Evolutionary conservation across 106 monocot genomes (phyloP).

Genomic region (Platanthera guangdongensis): DNA sequence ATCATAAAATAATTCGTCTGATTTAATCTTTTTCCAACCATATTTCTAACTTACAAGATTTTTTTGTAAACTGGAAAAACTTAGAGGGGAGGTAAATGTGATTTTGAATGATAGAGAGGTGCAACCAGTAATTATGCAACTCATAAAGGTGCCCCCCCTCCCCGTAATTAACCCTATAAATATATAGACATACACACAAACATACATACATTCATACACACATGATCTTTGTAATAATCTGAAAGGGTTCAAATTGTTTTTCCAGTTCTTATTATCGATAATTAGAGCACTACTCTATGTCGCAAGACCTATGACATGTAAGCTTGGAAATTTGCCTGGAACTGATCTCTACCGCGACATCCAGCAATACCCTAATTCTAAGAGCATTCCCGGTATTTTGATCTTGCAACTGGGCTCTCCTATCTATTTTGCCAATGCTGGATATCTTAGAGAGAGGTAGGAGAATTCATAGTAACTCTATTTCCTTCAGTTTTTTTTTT

Average conservation of each 20-base stretch:
- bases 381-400: constrained; percentile 29
- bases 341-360: constrained; percentile 39
- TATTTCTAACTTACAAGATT: too few relatives aligned
- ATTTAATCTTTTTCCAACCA: too few relatives aligned
- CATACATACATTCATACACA: too few relatives aligned
- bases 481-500: not conserved
- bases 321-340: constrained; percentile 39
- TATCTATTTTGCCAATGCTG: constrained; percentile 43
- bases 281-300: constrained; percentile 55
- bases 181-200: too few relatives aligned
- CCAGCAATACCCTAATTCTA: constrained; percentile 47
- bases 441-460: constrained; percentile 50
- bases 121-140: too few relatives aligned
- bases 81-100: too few relatives aligned
- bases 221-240: too few relatives aligned
- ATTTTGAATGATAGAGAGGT: too few relatives aligned
- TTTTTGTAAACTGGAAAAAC: too few relatives aligned
- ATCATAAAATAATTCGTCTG: too few relatives aligned
- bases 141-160: too few relatives aligned
- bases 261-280: constrained; percentile 56
- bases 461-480: not conserved
- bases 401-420: constrained; percentile 47
- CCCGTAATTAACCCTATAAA: too few relatives aligned
- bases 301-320: constrained; percentile 65
- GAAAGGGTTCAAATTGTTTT: not conserved